Evolutionary conservation across 345 rosid genomes (phyloP).

Genomic region (Excoecaria agallocha): DNA sequence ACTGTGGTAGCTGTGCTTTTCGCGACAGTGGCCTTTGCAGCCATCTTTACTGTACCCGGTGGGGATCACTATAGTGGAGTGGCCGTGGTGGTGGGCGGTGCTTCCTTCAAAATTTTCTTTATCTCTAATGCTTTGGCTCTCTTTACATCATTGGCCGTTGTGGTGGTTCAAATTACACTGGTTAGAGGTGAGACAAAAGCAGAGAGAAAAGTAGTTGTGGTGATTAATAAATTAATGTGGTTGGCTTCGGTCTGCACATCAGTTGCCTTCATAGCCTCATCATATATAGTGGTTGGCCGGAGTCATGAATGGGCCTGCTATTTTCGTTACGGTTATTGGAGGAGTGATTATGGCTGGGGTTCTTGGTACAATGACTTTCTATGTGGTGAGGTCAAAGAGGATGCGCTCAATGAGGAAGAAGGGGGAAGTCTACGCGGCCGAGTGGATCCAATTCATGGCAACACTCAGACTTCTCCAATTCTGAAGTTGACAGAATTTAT

Average conservation of each 20-base stretch:
- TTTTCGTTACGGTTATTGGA: slow-evolving; percentile 75
- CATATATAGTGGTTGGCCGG: slow-evolving; percentile 86
- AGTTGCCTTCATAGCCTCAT: slow-evolving; percentile 86
- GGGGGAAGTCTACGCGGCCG: slow-evolving; percentile 54
- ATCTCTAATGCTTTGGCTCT: slow-evolving; percentile 89
- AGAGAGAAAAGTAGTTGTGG: slow-evolving; percentile 79
- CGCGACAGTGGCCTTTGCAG: slow-evolving; percentile 95
- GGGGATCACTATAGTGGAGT: slow-evolving; percentile 59
- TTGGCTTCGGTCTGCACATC: slow-evolving; percentile 94
- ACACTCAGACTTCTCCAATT: slow-evolving; percentile 71
- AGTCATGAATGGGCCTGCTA: slow-evolving; percentile 72
- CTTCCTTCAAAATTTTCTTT: slow-evolving; percentile 84
- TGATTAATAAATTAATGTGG: slow-evolving; percentile 97
- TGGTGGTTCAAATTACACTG: slow-evolving; percentile 90
- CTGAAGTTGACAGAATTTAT: slow-evolving; percentile 73
- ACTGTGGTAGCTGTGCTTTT: slow-evolving; percentile 97
- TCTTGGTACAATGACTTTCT: slow-evolving; percentile 90
- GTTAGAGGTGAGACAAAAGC: slow-evolving; percentile 98
- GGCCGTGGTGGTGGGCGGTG: slow-evolving; percentile 59
- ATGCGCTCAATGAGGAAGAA: slow-evolving; percentile 61
- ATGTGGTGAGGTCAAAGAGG: slow-evolving; percentile 80
- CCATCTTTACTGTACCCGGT: slow-evolving; percentile 93
- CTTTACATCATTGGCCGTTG: slow-evolving; percentile 92
- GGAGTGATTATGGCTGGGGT: slow-evolving; percentile 89
- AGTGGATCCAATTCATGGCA: slow-evolving; percentile 87